phyloP scores from a whole-genome alignment of 495 filamentous ascomycete genomes.

The Diplogelasinospora grovesii region DNA sequence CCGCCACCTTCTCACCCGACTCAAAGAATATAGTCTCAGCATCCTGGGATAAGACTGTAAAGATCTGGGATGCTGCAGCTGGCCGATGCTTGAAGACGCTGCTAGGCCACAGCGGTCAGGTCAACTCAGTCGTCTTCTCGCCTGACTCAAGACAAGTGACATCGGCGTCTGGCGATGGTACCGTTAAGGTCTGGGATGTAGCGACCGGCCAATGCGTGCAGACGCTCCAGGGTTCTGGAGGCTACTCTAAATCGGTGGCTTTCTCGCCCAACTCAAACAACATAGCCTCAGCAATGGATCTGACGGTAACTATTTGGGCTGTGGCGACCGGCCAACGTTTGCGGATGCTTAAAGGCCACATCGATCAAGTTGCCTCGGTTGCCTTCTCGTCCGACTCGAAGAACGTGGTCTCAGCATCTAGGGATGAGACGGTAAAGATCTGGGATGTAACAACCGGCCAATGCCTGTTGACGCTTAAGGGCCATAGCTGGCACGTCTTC shows the following conservation, averaged over 20 bases:
- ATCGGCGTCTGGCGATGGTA: conserved; percentile 13
- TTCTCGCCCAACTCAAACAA: conserved; percentile 10
- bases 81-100: conserved; percentile 3
- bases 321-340: conserved; percentile 7
- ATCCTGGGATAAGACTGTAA: conserved; percentile 23
- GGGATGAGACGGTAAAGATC: conserved; percentile 7
- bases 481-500: conserved; percentile 7
- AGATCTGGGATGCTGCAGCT: conserved; percentile 28
- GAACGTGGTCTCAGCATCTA: conserved; percentile 7
- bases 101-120: conserved; percentile 12
- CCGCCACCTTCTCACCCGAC: conserved; percentile 14
- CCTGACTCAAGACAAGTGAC: conserved; percentile 18
- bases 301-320: conserved; percentile 32
- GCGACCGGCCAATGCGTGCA: too few relatives aligned
- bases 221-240: too few relatives aligned
- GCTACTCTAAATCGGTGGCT: conserved; percentile 9
- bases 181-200: conserved; percentile 1
- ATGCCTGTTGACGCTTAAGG: not conserved
- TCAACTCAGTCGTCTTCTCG: conserved; percentile 32
- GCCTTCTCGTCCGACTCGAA: conserved; percentile 33
- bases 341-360: conserved; percentile 13
- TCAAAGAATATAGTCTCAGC: conserved; percentile 20
- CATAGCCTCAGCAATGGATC: conserved; percentile 28
- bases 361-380: conserved; percentile 14
- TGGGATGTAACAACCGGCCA: too few relatives aligned